phyloP scores from a whole-genome alignment of 2,329 filamentous ascomycete species.

The Hypocrella siamensis region DNA sequence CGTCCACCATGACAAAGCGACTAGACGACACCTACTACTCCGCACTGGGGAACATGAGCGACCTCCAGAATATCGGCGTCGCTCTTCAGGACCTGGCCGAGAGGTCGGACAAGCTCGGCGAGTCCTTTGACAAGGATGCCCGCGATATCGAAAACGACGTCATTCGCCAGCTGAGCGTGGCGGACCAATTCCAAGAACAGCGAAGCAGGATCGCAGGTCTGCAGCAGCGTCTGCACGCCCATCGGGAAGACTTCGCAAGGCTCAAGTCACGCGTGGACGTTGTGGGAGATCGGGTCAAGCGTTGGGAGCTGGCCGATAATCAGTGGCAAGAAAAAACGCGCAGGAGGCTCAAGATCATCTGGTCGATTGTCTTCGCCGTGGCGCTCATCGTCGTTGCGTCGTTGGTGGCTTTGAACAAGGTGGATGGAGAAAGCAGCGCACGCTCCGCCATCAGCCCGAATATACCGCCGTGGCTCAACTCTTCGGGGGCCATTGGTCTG shows the following conservation, averaged over 20 bases:
- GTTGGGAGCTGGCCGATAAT: conserved; percentile 50
- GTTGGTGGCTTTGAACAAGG: conserved; percentile 18
- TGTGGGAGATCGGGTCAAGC: conserved; percentile 47
- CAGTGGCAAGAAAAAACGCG: conserved; percentile 55
- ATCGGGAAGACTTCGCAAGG: conserved; percentile 40
- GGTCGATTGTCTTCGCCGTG: conserved; percentile 46
- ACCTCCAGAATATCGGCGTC: conserved; percentile 47
- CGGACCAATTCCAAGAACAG: conserved; percentile 49
- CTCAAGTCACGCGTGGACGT: conserved; percentile 48
- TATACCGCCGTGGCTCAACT: conserved; percentile 3
- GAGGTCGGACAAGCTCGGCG: conserved; percentile 40
- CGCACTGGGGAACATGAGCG: conserved; percentile 51
- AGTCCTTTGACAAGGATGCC: conserved; percentile 43
- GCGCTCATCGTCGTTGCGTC: conserved; percentile 30
- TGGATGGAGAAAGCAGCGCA: conserved; percentile 5
- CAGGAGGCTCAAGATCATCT: conserved; percentile 44
- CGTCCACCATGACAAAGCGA: conserved; percentile 44
- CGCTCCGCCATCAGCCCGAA: conserved; percentile 2
- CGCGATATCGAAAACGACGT: conserved; percentile 44
- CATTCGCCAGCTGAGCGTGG: conserved; percentile 39
- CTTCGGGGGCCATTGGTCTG: conserved; percentile 5
- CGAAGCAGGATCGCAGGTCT: conserved; percentile 45
- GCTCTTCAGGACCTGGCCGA: conserved; percentile 52
- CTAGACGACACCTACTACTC: conserved; percentile 64
- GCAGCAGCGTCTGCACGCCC: conserved; percentile 42